Base-by-base conservation (phyloP, 345 rosid species). In the Pugionium cornutum region DNA sequence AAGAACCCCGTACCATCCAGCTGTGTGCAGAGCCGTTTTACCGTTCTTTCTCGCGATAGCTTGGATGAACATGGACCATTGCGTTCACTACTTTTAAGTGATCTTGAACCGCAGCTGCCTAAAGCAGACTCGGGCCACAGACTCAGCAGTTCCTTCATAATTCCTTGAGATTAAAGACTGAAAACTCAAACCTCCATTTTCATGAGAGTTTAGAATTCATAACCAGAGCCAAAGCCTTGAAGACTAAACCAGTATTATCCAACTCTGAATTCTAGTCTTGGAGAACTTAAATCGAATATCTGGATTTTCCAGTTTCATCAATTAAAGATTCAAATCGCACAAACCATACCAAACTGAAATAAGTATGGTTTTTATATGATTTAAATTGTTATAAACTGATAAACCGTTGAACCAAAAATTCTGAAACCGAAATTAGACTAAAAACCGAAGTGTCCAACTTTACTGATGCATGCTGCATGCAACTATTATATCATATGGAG, bases 21-120 rank as follows among this genome's bases (percentile, higher is more conserved):
- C 83, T 1, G 81, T 88, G 72, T 94, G 99, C 78, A 94, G 63
- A 1, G 97, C 88, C 2, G 97, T 94, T 83, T 94, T 94, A 34
- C 97, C 97, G 64, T 94, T 94, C 74, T 86, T 88, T 45, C 99
- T 78, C 46, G 85, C 96, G 2, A 86, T 84, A 75, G 66, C 80
- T 85, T 7, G 73, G 66, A 74, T 94, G 91, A 37, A 66, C 82
- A 43, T 80, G 83, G 58, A 94, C 61, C 44, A 94, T 88, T 4
- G 86, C 88, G 64, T 84, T 80, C 46, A 89, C 96, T 62, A 86
- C 83, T 3, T 18, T 18, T 18, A 18, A 18, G 18, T 18, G 18
- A 18, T 18, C 18, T 18, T 18, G 18, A 18, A 18, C 85, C 10
- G 99, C 99, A 10, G 97, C 97, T 32, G 97, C 85, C 67, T 94